Evolutionary conservation across 2,329 filamentous ascomycete species (phyloP), one percentile per base, ranked within the genome.

Genomic region (Celoporthe dispersa): DNA sequence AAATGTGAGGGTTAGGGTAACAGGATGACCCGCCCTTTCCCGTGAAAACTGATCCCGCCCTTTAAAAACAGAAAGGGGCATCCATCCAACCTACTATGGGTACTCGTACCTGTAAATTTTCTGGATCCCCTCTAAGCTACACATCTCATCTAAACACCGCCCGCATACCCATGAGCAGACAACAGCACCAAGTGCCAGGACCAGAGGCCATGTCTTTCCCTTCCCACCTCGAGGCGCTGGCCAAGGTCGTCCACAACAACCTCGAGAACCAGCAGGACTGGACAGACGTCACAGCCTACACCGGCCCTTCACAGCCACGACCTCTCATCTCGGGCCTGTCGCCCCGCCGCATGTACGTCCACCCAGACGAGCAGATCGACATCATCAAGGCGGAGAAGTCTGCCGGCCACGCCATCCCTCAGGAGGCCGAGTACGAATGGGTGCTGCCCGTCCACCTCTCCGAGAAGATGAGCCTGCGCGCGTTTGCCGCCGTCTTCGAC

Each of bases 331-430:
- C 88, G 31, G 93, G 93, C 35, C 81, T 94, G 3, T 92, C 93
- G 1, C 92, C 92, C 0, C 86, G 87, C 60, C 87, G 90, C 61
- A 84, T 94, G 57, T 95, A 96, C 79, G 84, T 92, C 66, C 92
- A 96, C 76, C 92, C 93, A 1, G 93, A 96, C 78, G 92, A 94
- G 80, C 93, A 95, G 80, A 89, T 93, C 73, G 89, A 88, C 73
- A 86, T 92, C 68, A 84, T 94, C 68, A 90, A 90, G 74, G 84
- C 85, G 39, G 88, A 89, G 73, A 83, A 84, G 73, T 79, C 81
- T 16, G 81, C 81, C 1, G 83, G 84, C 19, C 78, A 83, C 68
- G 79, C 79, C 59, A 80, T 86, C 22, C 76, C 78, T 35, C 86
- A 87, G 75, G 80, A 78, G 22, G 84, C 88, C 1, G 81, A 79